Base-by-base conservation (phyloP, 176 grass and related monocot genomes). In the Oryza australiensis region DNA sequence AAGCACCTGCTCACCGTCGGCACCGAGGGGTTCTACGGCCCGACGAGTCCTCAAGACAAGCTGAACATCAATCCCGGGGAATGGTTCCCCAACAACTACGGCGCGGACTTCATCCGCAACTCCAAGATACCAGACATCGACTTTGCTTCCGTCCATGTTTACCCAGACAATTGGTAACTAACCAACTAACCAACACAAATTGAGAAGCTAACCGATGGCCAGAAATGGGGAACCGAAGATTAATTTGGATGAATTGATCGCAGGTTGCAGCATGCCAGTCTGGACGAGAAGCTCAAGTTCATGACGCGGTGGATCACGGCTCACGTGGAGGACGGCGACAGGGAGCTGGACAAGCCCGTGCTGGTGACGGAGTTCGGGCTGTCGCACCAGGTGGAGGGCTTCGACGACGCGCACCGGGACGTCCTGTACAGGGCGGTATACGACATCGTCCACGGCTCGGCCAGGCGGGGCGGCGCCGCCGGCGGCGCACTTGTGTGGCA, bases 21-120 rank as follows among this genome's bases (percentile, higher is more conserved):
- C 57, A 86, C 90, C 0, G 96, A 99, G 73, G 96, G 96, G n/a
- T 99, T 99, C 82, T 99, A 99, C 33, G 93, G 96, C 32, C 87
- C 86, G 22, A 87, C 76, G 62, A 91, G 87, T 22, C 59, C 91
- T 0, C 40, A 74, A 11, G 70, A 82, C 14, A 99, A 94, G 80
- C 60, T 88, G 7, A 67, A 33, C n/a, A 45, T 95, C 62, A 99
- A 99, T 43, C 96, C 96, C 2, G 96, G 92, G 12, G 29, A 70
- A 20, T 99, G 96, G 93, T 73, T 73, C 78, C 83, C 85, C 62
- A 75, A 83, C 75, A 95, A 83, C 24, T 88, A 94, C 34, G 96
- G 96, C 18, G 73, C 88, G 5, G 96, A 99, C 77, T 99, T 99
- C 88, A 85, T 94, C 32, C 84, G 90, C 48, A 99, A 99, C 88